These are phyloP conservation scores for Brachypodium distachyon DNA, from an alignment of 202 grass and related monocot genomes.

Conservation along the genomic window DNA sequence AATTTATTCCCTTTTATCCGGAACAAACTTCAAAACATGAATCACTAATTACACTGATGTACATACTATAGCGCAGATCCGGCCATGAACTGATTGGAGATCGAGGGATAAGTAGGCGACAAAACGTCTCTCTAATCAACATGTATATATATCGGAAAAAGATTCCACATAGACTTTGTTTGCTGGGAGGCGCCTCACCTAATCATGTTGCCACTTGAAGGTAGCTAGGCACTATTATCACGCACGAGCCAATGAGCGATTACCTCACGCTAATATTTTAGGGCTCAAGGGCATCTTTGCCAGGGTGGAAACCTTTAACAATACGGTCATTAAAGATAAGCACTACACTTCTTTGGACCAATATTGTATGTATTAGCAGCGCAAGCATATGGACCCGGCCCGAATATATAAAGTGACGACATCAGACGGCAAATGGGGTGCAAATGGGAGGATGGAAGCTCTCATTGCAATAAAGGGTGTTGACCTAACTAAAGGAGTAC, in stretches of 20 bases:
- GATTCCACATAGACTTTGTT: conserved; percentile 46
- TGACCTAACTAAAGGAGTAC: conserved; percentile 37
- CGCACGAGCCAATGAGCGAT: conserved; percentile 16
- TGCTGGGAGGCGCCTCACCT: conserved; percentile 35
- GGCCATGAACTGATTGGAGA: neutral
- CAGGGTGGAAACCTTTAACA: conserved; percentile 38
- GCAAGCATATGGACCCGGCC: conserved; percentile 32
- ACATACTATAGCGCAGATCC: neutral
- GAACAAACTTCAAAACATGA: no score
- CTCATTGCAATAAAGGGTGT: conserved; percentile 18
- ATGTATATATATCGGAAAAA: conserved; percentile 11
- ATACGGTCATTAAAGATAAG: conserved; percentile 45
- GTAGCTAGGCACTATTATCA: conserved; percentile 25
- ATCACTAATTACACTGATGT: neutral
- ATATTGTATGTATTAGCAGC: conserved; percentile 20
- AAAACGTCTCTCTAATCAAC: neutral
- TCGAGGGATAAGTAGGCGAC: neutral
- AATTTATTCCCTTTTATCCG: no score
- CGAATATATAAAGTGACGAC: conserved; percentile 34
- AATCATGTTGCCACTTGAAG: conserved; percentile 49
- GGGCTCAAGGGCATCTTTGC: conserved; percentile 42
- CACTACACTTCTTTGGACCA: conserved; percentile 36
- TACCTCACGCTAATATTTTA: conserved; percentile 37
- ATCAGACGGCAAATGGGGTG: conserved; percentile 16
- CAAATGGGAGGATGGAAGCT: conserved; percentile 23